Evolutionary conservation across 179 eudicot species (phyloP), one percentile per base, ranked within the genome.

Genomic region (Pouteria campechiana): DNA sequence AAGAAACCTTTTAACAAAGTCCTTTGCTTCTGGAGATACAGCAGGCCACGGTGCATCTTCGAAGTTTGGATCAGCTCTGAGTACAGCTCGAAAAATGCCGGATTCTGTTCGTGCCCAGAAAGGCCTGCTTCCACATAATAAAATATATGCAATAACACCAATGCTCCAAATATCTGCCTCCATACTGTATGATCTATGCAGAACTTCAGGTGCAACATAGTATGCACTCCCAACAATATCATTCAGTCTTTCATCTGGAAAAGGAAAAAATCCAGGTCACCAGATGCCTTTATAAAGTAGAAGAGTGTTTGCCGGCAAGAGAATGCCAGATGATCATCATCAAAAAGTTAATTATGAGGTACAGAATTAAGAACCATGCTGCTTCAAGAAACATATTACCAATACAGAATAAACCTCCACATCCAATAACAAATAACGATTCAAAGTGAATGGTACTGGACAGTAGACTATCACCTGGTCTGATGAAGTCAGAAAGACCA

Each of bases 101-200:
- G 97, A 89, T 63, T 89, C 97, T 31, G 97, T 84, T 46, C 97
- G 75, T 51, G 97, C 94, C 77, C 81, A 89, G 57, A 84, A 89
- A 17, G 97, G 97, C 33, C 97, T 59, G 63, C 95, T 89, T 60
- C 97, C 97, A 68, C 97, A 84, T 52, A 89, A 57, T 53, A 89
- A 68, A 41, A 89, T 89, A 68, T 89, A 89, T 42, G 95, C 70
- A 55, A 88, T 83, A 54, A 88, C 94, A 34, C 97, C 97, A 44
- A 83, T 69, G 57, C 97, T 88, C 97, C 97, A 88, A 44, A 88
- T 64, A 68, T 88, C 97, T 17, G 80, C 94, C 60, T 88, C 97
- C 32, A 65, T 53, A 50, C 75, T 78, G 64, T 88, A 88, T 47
- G 97, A 83, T 71, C 94, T 75, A 59, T 83, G 97, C 31, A 88